A percentile compares a stretch with the other conserved stretches of the same genome.
Evolutionary conservation across 192 early-diverging fungal genomes (phyloP).

Genomic region (Lunasporangiospora selenospora): DNA sequence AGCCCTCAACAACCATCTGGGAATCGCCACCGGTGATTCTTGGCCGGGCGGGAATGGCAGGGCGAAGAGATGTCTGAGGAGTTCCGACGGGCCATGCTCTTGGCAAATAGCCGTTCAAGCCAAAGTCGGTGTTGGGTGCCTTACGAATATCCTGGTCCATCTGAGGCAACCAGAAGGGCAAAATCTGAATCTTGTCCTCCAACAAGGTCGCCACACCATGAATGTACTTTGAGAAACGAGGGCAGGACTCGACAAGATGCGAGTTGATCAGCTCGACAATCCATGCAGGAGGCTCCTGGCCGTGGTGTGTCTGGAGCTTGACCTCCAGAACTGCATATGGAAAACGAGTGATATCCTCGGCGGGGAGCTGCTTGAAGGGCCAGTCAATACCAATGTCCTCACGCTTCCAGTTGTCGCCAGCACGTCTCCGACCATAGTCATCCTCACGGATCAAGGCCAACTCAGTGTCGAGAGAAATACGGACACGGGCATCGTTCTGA

Average conservation of each 20-base stretch:
- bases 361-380: slow-evolving; percentile 76
- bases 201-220: slow-evolving; percentile 81
- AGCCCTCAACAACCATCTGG: slow-evolving; percentile 1
- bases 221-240: slow-evolving; percentile 87
- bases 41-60: slow-evolving; percentile 6
- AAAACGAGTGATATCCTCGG: slow-evolving; percentile 80
- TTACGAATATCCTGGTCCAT: slow-evolving; percentile 50
- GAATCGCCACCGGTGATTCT: slow-evolving; percentile 13
- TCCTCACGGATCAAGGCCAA: slow-evolving; percentile 97
- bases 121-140: slow-evolving; percentile 44
- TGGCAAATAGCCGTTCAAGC: slow-evolving; percentile 21
- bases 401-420: slow-evolving; percentile 89
- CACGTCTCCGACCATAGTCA: slow-evolving; percentile 68
- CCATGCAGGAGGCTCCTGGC: slow-evolving; percentile 79
- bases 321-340: slow-evolving; percentile 96
- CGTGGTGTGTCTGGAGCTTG: slow-evolving; percentile 79
- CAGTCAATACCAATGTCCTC: slow-evolving; percentile 80
- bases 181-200: slow-evolving; percentile 61
- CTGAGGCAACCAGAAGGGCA: slow-evolving; percentile 66
- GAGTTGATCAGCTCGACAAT: slow-evolving; percentile 75
- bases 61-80: slow-evolving; percentile 19
- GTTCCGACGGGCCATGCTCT: slow-evolving; percentile 41
- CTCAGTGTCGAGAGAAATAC: slow-evolving; percentile 96
- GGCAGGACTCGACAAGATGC: slow-evolving; percentile 80
- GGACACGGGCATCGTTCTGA: slow-evolving; percentile 90